phyloP scores from a whole-genome alignment of 345 rosid genomes.

The Gossypium bickii region DNA sequence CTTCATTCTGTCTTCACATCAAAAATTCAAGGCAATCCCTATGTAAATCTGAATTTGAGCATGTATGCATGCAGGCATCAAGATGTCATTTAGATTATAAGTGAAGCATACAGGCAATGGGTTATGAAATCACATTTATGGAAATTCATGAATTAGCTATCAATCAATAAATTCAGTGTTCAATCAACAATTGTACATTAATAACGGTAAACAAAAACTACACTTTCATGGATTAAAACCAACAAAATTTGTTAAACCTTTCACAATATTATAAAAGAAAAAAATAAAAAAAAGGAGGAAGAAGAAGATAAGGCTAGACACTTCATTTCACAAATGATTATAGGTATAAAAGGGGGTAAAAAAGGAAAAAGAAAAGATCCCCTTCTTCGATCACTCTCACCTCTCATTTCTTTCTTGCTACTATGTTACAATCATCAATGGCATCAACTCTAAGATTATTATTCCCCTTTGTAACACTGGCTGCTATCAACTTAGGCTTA shows the following conservation, averaged over 20 bases:
- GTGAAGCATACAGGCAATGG: neutral
- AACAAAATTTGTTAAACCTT: slow-evolving; percentile 15
- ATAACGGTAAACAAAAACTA: slow-evolving; percentile 16
- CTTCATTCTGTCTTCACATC: neutral
- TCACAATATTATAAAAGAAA: neutral
- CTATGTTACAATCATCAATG: slow-evolving; percentile 37
- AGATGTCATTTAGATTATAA: neutral
- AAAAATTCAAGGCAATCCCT: neutral
- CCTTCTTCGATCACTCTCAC: slow-evolving; percentile 13
- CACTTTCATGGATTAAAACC: neutral
- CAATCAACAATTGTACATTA: slow-evolving; percentile 12
- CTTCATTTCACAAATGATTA: slow-evolving; percentile 18
- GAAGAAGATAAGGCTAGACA: neutral
- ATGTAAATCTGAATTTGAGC: neutral
- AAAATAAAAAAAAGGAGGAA: neutral
- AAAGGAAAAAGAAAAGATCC: neutral
- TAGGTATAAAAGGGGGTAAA: neutral
- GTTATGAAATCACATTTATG: neutral
- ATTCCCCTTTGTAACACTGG: slow-evolving; percentile 5
- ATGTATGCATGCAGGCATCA: neutral
- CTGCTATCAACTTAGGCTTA: slow-evolving; percentile 19
- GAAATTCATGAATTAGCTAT: slow-evolving; percentile 11
- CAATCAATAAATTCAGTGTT: slow-evolving; percentile 16
- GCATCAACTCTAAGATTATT: slow-evolving; percentile 18
- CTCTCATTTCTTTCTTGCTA: slow-evolving; percentile 17